Evolutionary conservation across 2,329 filamentous ascomycete species (phyloP).

Genomic region (Penicillium concentricum): DNA sequence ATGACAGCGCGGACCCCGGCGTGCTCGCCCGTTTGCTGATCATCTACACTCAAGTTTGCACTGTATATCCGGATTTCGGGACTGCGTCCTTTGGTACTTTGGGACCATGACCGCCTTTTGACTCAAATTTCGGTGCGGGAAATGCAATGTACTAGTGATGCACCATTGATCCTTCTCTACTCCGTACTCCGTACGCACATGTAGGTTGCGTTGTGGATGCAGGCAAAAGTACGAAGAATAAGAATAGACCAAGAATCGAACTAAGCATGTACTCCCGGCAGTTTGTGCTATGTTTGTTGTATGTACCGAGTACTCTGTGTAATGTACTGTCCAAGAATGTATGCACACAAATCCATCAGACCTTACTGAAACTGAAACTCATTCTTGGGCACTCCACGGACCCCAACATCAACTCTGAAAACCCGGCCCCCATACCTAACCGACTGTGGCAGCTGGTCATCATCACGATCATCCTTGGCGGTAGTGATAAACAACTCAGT

Average conservation of each 20-base stretch:
- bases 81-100: not conserved
- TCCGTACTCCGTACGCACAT: no score
- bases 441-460: conserved; percentile 58
- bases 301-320: not conserved
- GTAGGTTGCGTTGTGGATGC: not conserved
- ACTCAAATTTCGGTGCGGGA: not conserved
- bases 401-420: conserved; percentile 75
- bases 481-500: conserved; percentile 75
- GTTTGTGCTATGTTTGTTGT: not conserved
- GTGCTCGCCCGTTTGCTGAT: conserved; percentile 22
- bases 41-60: conserved; percentile 8
- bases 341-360: conserved; percentile 1
- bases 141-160: not conserved
- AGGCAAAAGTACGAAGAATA: not conserved
- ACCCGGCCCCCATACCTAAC: conserved; percentile 66
- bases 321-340: not conserved
- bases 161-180: conserved; percentile 5
- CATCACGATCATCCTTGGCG: conserved; percentile 67
- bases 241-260: not conserved
- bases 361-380: conserved; percentile 57
- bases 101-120: conserved; percentile 1
- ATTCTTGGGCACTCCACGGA: conserved; percentile 62
- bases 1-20: conserved; percentile 21
- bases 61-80: conserved; percentile 1
- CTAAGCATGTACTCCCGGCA: not conserved